phyloP scores from a whole-genome alignment of 2,329 filamentous ascomycete species.

The Fusarium decemcellulare region DNA sequence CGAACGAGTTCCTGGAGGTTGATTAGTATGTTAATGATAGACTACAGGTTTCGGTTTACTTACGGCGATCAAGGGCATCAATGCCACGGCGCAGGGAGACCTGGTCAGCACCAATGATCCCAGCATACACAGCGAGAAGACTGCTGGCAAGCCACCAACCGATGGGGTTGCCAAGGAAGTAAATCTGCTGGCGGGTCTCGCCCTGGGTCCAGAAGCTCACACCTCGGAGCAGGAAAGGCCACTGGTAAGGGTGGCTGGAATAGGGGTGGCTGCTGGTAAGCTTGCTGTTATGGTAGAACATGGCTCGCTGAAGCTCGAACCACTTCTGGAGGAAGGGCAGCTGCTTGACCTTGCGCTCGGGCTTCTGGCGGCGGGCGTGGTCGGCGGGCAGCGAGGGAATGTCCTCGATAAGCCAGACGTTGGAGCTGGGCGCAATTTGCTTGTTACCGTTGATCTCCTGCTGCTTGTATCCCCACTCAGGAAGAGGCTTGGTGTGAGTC shows the following conservation, averaged over 20 bases:
- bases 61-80: conserved; percentile 93
- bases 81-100: conserved; percentile 92
- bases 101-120: conserved; percentile 93
- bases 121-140: conserved; percentile 91
- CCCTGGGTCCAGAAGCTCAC: conserved; percentile 99
- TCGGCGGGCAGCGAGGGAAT: conserved; percentile 84
- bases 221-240: conserved; percentile 96
- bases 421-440: conserved; percentile 89
- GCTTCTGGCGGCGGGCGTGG: conserved; percentile 80
- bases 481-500: conserved; percentile 95
- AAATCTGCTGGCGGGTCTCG: conserved; percentile 95
- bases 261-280: conserved; percentile 98
- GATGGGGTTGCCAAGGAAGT: conserved; percentile 96
- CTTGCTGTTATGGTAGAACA: conserved; percentile 99
- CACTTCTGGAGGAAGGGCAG: conserved; percentile 95
- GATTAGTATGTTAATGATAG: conserved; percentile 47
- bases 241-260: conserved; percentile 93
- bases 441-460: conserved; percentile 99
- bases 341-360: conserved; percentile 83
- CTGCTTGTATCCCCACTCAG: conserved; percentile 97
- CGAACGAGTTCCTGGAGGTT: conserved; percentile 80
- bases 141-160: conserved; percentile 98
- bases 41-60: conserved; percentile 59
- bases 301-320: conserved; percentile 94
- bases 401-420: conserved; percentile 95